A percentile compares a stretch with the other conserved stretches of the same genome.
Evolutionary conservation across 306 rosid species (phyloP).

Genomic region (Lathyrus aphaca): DNA sequence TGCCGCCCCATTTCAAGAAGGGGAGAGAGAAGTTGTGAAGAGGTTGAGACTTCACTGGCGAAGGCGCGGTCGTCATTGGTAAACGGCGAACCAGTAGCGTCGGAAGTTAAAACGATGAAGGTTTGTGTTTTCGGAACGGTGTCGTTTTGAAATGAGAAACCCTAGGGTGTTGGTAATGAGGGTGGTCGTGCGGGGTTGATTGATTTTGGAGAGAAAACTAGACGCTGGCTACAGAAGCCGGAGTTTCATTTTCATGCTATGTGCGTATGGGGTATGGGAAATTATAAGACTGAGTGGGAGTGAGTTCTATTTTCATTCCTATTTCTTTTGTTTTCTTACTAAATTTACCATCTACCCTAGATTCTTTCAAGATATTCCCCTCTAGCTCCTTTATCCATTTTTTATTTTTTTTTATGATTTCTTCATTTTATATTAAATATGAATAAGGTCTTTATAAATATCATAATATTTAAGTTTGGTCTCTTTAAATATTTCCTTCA

Average conservation of each 20-base stretch:
- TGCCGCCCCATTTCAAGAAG: conserved; percentile 83
- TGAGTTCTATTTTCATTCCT: not conserved
- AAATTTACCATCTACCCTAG: not conserved
- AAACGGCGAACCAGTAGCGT: not conserved
- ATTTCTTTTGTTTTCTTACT: not conserved
- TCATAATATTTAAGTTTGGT: too few species aligned
- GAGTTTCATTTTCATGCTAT: not conserved
- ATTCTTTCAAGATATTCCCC: not conserved
- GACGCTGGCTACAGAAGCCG: conserved; percentile 2
- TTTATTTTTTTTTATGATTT: too few species aligned
- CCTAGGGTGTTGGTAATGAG: not conserved
- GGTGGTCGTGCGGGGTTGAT: not conserved
- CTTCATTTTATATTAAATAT: too few species aligned
- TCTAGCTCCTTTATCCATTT: not conserved
- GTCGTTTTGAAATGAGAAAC: conserved; percentile 11
- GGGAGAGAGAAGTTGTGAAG: conserved; percentile 87
- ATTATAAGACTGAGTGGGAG: not conserved
- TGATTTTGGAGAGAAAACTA: not conserved
- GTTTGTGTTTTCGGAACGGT: not conserved
- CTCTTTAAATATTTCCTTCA: too few species aligned
- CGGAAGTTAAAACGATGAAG: not conserved
- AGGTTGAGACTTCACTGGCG: conserved; percentile 77
- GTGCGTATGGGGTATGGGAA: not conserved
- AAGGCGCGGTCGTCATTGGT: conserved; percentile 76
- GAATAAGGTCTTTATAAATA: too few species aligned